These are phyloP conservation scores for Calonectria ilicicola DNA, from an alignment of 2,329 filamentous ascomycete species.

Conservation along the genomic window DNA sequence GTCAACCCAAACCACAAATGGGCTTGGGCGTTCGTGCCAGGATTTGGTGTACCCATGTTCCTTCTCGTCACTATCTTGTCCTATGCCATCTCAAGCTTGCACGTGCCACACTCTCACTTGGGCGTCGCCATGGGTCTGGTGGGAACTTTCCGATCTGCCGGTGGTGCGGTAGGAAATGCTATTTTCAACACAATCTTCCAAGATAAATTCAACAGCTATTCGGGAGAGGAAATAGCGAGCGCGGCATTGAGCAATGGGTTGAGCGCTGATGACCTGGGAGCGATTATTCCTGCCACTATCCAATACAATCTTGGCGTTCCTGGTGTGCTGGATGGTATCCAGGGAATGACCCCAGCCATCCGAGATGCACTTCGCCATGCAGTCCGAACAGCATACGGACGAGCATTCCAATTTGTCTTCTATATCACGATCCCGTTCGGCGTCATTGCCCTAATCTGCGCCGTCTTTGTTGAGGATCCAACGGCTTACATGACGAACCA, in stretches of 20 bases:
- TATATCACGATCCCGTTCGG: background rate
- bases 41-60: slow-evolving; percentile 10
- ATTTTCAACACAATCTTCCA: slow-evolving; percentile 5
- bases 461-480: background rate
- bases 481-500: background rate
- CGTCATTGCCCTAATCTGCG: background rate
- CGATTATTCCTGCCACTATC: background rate
- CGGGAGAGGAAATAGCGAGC: background rate
- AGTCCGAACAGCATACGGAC: background rate
- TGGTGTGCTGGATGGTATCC: background rate
- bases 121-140: slow-evolving; percentile 29
- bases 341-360: background rate
- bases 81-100: slow-evolving; percentile 26
- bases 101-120: slow-evolving; percentile 27
- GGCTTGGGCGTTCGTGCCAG: slow-evolving; percentile 30
- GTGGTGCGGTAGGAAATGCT: background rate
- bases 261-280: background rate
- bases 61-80: slow-evolving; percentile 22
- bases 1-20: slow-evolving; percentile 29
- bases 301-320: background rate
- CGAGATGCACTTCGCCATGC: background rate
- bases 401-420: background rate
- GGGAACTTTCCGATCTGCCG: slow-evolving; percentile 12
- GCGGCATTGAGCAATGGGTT: background rate
- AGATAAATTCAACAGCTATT: background rate